Percentiles rank a stretch among this genome's conserved stretches.
Conservation (phyloP, 257 asterid species). For the Echium plantagineum region DNA sequence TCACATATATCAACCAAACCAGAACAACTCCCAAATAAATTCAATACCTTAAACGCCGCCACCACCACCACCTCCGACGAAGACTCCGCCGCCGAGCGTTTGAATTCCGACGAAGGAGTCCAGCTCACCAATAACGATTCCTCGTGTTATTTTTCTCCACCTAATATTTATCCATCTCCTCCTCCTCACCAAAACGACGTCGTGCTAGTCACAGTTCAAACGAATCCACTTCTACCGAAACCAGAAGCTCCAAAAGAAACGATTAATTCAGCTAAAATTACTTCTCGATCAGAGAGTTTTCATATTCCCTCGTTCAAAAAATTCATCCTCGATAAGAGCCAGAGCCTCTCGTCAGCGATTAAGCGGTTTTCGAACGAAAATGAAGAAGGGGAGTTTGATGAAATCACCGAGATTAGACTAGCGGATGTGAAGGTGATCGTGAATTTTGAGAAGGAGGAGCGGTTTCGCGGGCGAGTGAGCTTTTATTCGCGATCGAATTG, state of each 20-base stretch:
- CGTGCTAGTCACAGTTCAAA: conserved; percentile 18
- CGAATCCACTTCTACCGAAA: conserved; percentile 60
- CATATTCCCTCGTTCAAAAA: conserved; percentile 69
- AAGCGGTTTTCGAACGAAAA: conserved; percentile 37
- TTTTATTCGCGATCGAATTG: conserved; percentile 83
- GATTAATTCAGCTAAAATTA: conserved; percentile 13
- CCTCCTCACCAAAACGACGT: no score
- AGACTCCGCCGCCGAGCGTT: no score
- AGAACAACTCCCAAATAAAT: no score
- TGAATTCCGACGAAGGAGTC: no score
- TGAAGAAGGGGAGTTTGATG: neutral
- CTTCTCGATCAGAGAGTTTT: conserved; percentile 37
- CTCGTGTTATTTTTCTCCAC: no score
- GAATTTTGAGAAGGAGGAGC: conserved; percentile 21
- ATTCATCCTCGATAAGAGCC: conserved; percentile 64
- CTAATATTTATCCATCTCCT: no score
- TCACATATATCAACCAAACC: no score
- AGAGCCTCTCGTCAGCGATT: conserved; percentile 62
- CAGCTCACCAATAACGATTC: no score
- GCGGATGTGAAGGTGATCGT: conserved; percentile 56
- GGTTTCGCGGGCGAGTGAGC: conserved; percentile 52
- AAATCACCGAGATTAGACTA: conserved; percentile 51
- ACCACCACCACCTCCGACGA: no score
- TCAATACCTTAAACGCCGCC: no score
- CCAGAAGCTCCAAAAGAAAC: conserved; percentile 69